Evolutionary conservation across 257 asterid genomes (phyloP), one percentile per base, ranked within the genome.

Genomic region (Jasminum sambac): DNA sequence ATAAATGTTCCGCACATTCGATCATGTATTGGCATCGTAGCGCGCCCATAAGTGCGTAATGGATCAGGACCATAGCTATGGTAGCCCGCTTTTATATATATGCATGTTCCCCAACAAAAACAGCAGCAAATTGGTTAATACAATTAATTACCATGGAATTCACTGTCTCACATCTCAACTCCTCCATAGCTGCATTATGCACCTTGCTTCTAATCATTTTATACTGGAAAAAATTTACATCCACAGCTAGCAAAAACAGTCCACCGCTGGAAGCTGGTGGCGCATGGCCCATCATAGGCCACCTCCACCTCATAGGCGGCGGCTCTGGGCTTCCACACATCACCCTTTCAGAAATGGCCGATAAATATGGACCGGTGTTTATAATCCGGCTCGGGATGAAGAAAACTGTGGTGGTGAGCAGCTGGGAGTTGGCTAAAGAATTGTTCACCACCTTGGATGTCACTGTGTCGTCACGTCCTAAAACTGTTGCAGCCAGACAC

Each of bases 211-310:
- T 55, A 1, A 55, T 55, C 23, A 17, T 55, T 2, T 55, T 9
- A 4, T 55, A n/a, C 44, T 40, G 44, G 44, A 40, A 40, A 5
- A 21, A 1, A 5, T 55, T 4, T 8, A 55, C 14, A 12, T 9
- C 34, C 1, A 55, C 19, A 55, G 16, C 61, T 21, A 55, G 34
- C 2, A 55, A 68, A 8, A 59, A 25, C 1, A 13, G 11, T 23
- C 4, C 43, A 0, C 76, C 69, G 10, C 80, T 76, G 0, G 76
- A 70, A 40, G 70, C 74, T 13, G 26, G 69, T 24, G 80, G 80
- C 5, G 69, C 68, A 4, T 76, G 72, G 76, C 80, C 80, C 0
- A 55, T 76, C 6, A 70, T 76, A 30, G 80, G 76, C 16, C 79
- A 76, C 16, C 61, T 55, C 16, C 61, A 55, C 61, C 61, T 55